Percentiles rank a stretch among this genome's conserved stretches.
Conservation (phyloP, 345 rosid genomes). For the Moricandia arvensis region DNA sequence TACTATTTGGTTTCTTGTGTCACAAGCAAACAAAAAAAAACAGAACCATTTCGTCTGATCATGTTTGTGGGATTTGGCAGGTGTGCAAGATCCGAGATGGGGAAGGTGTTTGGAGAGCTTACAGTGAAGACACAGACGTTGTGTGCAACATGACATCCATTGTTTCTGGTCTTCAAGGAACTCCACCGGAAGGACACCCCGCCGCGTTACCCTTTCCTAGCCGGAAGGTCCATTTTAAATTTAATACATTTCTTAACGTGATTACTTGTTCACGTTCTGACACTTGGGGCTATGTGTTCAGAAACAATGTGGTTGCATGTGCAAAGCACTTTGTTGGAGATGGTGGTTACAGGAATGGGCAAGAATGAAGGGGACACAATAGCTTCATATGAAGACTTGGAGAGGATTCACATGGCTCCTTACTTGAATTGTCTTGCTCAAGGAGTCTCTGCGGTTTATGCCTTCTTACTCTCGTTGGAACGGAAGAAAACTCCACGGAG, state of each 20-base stretch:
- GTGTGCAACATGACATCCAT: slow-evolving; percentile 68
- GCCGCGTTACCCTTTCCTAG: slow-evolving; percentile 73
- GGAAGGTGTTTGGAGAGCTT: slow-evolving; percentile 86
- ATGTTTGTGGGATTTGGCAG: slow-evolving; percentile 38
- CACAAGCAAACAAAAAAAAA: neutral
- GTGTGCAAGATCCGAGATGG: slow-evolving; percentile 82
- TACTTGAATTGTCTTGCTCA: slow-evolving; percentile 65
- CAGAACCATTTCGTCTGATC: neutral
- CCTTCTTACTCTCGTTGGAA: slow-evolving; percentile 87
- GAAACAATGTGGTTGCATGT: slow-evolving; percentile 75
- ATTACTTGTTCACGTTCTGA: neutral
- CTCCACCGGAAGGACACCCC: slow-evolving; percentile 64
- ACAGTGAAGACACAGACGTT: slow-evolving; percentile 59
- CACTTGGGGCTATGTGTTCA: slow-evolving; percentile 18
- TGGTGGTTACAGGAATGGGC: slow-evolving; percentile 72
- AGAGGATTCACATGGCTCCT: slow-evolving; percentile 72
- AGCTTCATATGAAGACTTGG: slow-evolving; percentile 60
- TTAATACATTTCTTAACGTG: neutral
- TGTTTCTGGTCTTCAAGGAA: slow-evolving; percentile 73
- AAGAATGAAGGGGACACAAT: slow-evolving; percentile 69
- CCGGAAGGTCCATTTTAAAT: slow-evolving; percentile 54
- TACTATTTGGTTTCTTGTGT: neutral
- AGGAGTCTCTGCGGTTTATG: slow-evolving; percentile 82
- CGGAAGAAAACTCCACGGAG: slow-evolving; percentile 56
- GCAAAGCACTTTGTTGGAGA: slow-evolving; percentile 95